Evolutionary conservation across 176 grass and related monocot species (phyloP).

Genomic region (Rhynchospora pubera): DNA sequence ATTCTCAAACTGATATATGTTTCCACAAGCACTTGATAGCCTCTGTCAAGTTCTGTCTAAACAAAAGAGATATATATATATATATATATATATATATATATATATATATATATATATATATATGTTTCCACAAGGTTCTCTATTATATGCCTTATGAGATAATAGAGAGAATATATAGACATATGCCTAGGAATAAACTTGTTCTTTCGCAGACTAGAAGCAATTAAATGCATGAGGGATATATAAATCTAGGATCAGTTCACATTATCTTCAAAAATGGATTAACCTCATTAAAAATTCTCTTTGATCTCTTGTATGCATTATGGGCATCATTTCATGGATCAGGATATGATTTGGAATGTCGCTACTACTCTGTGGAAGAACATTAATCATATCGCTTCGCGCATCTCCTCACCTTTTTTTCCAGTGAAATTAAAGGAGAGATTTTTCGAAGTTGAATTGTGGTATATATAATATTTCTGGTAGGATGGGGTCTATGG

Average conservation of each 20-base stretch:
- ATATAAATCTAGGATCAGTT: not conserved
- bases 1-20: not conserved
- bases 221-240: not conserved
- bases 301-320: not conserved
- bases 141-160: not conserved
- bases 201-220: slow-evolving; percentile 4
- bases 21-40: too few relatives aligned
- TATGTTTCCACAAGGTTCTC: not conserved
- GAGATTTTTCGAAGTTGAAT: not conserved
- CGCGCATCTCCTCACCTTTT: slow-evolving; percentile 2
- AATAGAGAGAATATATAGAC: not conserved
- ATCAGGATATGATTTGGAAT: slow-evolving; percentile 1
- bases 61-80: too few relatives aligned
- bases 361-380: not conserved
- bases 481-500: too few relatives aligned
- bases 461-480: too few relatives aligned
- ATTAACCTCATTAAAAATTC: slow-evolving; percentile 8
- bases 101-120: too few relatives aligned
- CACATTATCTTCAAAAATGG: not conserved
- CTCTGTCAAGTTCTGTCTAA: too few relatives aligned
- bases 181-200: slow-evolving; percentile 19
- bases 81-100: too few relatives aligned
- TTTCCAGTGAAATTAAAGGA: not conserved
- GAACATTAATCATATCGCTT: not conserved
- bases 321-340: not conserved